Evolutionary conservation across 1,284 basidiomycete genomes (phyloP), one percentile per base, ranked within the genome.

Genomic region (Ustilago shanxiensis): DNA sequence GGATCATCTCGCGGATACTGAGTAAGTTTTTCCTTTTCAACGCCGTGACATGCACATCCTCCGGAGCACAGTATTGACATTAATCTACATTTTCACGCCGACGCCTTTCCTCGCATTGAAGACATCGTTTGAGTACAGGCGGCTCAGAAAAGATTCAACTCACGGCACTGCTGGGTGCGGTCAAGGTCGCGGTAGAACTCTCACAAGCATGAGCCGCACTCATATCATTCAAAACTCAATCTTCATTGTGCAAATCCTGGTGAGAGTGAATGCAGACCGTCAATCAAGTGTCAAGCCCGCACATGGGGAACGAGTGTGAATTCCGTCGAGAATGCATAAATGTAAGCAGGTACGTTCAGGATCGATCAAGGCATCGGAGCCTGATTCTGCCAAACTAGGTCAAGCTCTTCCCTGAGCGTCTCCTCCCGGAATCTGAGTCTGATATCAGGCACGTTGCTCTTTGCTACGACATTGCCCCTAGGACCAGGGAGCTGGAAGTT

Each of bases 101-200:
- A 33, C 11, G 11, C 52, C 22, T 35, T 37, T 33, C n/a, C 9
- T 33, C 8, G 18, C 16, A 26, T 44, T 60, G n/a, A 65, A 97
- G 95, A 86, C 92, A 98, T 86, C 91, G 97, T 55, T 88, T 99
- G 16, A 95, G 95, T 1, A 92, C 95, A 0, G 96, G 97, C 3
- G 95, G 92, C 1, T 95, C 89, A 72, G 97, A 99, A 86, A 98
- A 95, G 83, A 91, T 99, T 65, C 97, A 99, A 84, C 86, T 99
- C 63, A 94, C 94, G 2, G 95, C 95, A 0, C 87, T 99, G 70
- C 88, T 99, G 1, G 95, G 93, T 2, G 93, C 93, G 10, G 96
- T 98, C 88, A 99, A 99, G 87, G 92, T 94, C 60, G 91, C 94
- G 0, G 93, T 98, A 5, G 94, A 97, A 80, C 83, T 90, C 2